Evolutionary conservation across 352 stramenopile genomes (phyloP).

Genomic region (Phytophthora podocarpi): DNA sequence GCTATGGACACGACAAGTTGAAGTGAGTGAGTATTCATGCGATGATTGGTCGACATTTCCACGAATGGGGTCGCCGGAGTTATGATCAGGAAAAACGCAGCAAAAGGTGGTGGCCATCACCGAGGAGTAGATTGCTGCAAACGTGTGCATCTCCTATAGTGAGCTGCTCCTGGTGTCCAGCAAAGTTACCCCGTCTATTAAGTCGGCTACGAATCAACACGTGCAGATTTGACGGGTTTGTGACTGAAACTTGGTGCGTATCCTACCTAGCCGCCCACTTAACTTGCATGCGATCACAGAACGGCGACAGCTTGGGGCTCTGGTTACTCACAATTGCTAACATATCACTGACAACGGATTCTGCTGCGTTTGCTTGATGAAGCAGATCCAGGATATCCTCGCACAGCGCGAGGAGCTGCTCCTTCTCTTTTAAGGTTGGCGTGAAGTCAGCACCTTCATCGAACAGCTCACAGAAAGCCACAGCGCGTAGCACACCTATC

Average conservation of each 20-base stretch:
- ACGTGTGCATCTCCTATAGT: no score
- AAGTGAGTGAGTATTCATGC: constrained; percentile 32
- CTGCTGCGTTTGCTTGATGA: constrained; percentile 28
- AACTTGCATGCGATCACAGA: constrained; percentile 27
- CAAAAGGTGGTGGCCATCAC: no score
- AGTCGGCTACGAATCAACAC: no score
- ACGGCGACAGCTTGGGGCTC: constrained; percentile 28
- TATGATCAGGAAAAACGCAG: no score
- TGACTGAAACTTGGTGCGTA: no score
- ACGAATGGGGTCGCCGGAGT: neutral
- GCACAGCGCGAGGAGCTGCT: constrained; percentile 38
- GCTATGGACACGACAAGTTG: no score
- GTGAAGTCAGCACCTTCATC: constrained; percentile 39
- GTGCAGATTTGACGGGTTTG: no score
- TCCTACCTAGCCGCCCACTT: constrained; percentile 22
- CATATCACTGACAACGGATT: constrained; percentile 31
- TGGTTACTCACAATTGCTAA: constrained; percentile 24
- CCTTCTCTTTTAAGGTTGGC: constrained; percentile 30
- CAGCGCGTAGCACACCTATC: constrained; percentile 69
- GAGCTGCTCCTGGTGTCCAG: no score
- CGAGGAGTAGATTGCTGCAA: no score
- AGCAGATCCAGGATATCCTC: constrained; percentile 45
- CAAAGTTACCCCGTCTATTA: no score
- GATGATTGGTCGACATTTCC: neutral
- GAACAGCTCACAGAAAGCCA: constrained; percentile 71